phyloP scores from a whole-genome alignment of 441 rosid genomes.

The Breynia disticha region DNA sequence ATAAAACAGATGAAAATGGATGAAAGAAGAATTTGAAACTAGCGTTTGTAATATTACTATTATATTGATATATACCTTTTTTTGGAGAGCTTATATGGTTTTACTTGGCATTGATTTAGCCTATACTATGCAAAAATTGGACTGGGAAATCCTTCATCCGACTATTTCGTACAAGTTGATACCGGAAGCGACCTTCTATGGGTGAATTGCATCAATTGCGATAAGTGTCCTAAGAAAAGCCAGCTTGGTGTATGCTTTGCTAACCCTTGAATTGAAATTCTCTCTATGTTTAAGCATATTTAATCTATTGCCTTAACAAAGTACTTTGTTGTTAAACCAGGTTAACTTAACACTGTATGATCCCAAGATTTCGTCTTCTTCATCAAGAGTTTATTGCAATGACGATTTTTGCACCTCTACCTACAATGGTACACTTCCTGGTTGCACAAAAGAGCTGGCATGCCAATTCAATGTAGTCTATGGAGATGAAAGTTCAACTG shows the following conservation, averaged over 20 bases:
- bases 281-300: not conserved
- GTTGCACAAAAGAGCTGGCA: constrained; percentile 43
- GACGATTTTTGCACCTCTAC: constrained; percentile 54
- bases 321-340: constrained; percentile 17
- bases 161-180: constrained; percentile 80
- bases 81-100: constrained; percentile 10
- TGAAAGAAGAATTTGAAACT: not conserved
- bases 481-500: constrained; percentile 81
- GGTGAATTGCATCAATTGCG: constrained; percentile 78
- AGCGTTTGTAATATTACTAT: not conserved
- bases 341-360: constrained; percentile 52
- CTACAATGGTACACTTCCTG: constrained; percentile 40
- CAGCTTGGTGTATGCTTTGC: constrained; percentile 55
- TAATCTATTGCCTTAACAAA: not conserved
- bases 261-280: constrained; percentile 6
- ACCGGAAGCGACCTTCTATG: constrained; percentile 90
- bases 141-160: constrained; percentile 63
- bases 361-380: constrained; percentile 41
- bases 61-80: not conserved
- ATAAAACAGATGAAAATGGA: not conserved
- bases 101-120: constrained; percentile 29
- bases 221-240: constrained; percentile 65
- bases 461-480: constrained; percentile 62
- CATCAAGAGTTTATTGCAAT: constrained; percentile 38
- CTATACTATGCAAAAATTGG: constrained; percentile 75